A percentile compares a stretch with the other conserved stretches of the same genome.
These are phyloP conservation scores for Trypanosoma mega DNA, from an alignment of 208 protist genomes.

Conservation along the genomic window DNA sequence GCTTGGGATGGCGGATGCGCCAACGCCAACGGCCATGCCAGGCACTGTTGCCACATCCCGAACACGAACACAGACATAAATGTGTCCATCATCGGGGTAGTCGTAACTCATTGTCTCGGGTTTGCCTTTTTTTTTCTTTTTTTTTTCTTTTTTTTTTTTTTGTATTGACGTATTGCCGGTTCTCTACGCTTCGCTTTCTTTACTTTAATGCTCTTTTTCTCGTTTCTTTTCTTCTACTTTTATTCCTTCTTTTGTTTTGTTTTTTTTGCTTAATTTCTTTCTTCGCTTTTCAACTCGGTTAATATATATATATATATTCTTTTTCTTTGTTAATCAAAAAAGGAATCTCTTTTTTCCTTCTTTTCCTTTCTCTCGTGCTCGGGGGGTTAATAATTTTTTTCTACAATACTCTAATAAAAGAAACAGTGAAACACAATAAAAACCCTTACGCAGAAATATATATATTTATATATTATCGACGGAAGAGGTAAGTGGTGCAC, in stretches of 20 bases:
- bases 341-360: neutral
- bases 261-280: neutral
- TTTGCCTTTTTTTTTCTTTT: constrained; percentile 23
- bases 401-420: too few relatives aligned
- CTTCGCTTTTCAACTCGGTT: neutral
- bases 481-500: too few relatives aligned
- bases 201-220: neutral
- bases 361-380: neutral
- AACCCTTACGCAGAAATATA: neutral
- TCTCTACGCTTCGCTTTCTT: neutral
- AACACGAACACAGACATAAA: constrained; percentile 75
- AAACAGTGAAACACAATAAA: neutral
- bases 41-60: constrained; percentile 44
- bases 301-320: neutral
- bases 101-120: constrained; percentile 13
- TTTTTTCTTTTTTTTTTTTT: neutral
- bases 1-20: constrained; percentile 15
- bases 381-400: neutral
- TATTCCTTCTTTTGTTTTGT: neutral
- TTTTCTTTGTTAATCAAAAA: constrained; percentile 5
- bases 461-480: constrained; percentile 1
- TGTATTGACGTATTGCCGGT: neutral
- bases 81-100: constrained; percentile 73
- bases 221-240: neutral
- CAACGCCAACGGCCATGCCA: neutral